Evolutionary conservation across 306 rosid genomes (phyloP).

Genomic region (cucumber (Cucumis sativus)): Cucumber_9930_V3 NC_026656.2:2991001-2991500

Average conservation of each 20-base stretch:
- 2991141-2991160: conserved; percentile 42
- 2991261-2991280: conserved; percentile 40
- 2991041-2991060: too few relatives aligned
- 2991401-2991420: conserved; percentile 76
- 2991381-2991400: conserved; percentile 53
- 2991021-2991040: too few relatives aligned
- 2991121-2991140: conserved; percentile 40
- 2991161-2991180: conserved; percentile 83
- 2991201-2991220: conserved; percentile 48
- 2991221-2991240: conserved; percentile 53
- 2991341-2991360: conserved; percentile 39
- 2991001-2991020: too few relatives aligned
- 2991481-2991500: conserved; percentile 48
- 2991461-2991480: conserved; percentile 40
- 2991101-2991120: conserved; percentile 56
- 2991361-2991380: conserved; percentile 44
- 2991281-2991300: conserved; percentile 69
- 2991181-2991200: conserved; percentile 63
- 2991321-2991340: conserved; percentile 70
- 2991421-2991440: conserved; percentile 72
- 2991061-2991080: too few relatives aligned
- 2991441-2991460: conserved; percentile 49
- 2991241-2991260: conserved; percentile 21
- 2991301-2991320: conserved; percentile 61
- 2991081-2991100: not conserved